Conservation (phyloP, 2,329 filamentous ascomycete species). For the Tympanopsis confertula region DNA sequence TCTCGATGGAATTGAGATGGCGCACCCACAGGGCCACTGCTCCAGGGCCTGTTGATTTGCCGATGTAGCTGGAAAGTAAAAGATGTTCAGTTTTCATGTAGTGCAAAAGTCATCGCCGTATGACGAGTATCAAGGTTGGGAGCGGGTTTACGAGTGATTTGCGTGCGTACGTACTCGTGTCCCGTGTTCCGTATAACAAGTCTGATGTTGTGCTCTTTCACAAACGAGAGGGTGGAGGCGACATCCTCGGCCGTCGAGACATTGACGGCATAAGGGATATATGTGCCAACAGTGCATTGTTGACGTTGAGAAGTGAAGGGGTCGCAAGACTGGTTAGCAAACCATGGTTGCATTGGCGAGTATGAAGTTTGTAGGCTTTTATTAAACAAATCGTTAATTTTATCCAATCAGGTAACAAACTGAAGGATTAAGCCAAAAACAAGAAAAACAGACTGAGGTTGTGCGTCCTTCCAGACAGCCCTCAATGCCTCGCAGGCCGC, state of each 20-base stretch:
- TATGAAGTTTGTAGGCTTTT: conserved; percentile 17
- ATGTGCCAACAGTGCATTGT: conserved; percentile 31
- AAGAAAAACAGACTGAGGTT: too few species aligned
- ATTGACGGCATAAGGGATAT: conserved; percentile 25
- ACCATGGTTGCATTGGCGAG: conserved; percentile 22
- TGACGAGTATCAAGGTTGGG: too few species aligned
- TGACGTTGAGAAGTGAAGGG: conserved; percentile 22
- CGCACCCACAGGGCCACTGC: conserved; percentile 27
- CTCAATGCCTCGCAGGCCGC: conserved; percentile 28
- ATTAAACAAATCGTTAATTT: too few species aligned
- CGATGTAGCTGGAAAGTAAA: too few species aligned
- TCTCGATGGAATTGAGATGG: conserved; percentile 21
- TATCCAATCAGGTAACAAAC: too few species aligned
- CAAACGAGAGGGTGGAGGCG: conserved; percentile 9
- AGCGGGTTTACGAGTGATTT: too few species aligned
- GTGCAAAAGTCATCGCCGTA: too few species aligned
- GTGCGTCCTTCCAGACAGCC: conserved; percentile 27
- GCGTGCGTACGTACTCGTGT: too few species aligned
- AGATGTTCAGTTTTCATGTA: too few species aligned
- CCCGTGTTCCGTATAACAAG: conserved; percentile 24
- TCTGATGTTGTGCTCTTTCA: conserved; percentile 14
- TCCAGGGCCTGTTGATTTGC: conserved; percentile 32
- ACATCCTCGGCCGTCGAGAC: conserved; percentile 18
- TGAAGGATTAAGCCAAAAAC: too few species aligned
- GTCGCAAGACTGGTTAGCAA: conserved; percentile 26